phyloP scores from a whole-genome alignment of 768 basidiomycete species.

The Leccinum barrowsii region DNA sequence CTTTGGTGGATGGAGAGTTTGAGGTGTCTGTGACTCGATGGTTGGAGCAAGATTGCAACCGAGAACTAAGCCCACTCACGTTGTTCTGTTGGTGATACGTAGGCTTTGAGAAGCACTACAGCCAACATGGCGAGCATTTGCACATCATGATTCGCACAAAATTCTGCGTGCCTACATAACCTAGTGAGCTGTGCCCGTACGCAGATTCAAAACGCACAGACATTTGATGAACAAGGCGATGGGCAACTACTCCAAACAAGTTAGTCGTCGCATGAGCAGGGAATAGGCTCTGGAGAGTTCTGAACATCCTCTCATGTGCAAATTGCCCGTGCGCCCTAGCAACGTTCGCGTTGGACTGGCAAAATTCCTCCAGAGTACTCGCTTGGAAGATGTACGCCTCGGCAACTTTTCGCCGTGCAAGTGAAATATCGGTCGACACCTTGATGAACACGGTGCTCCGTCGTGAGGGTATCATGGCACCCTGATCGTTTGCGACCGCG shows the following conservation, averaged over 20 bases:
- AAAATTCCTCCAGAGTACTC: conserved; percentile 43
- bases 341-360: conserved; percentile 54
- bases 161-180: conserved; percentile 39
- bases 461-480: conserved; percentile 32
- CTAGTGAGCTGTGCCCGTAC: not conserved
- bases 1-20: conserved; percentile 19
- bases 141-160: conserved; percentile 54
- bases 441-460: conserved; percentile 61
- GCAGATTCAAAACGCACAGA: conserved; percentile 32
- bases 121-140: conserved; percentile 83
- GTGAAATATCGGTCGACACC: conserved; percentile 46
- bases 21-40: not conserved
- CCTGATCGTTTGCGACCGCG: conserved; percentile 13
- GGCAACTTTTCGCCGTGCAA: conserved; percentile 53
- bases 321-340: conserved; percentile 59
- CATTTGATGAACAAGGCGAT: conserved; percentile 45
- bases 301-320: conserved; percentile 71
- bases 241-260: conserved; percentile 24
- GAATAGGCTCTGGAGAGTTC: conserved; percentile 50
- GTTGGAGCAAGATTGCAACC: not conserved
- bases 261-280: conserved; percentile 28
- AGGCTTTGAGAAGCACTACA: conserved; percentile 57
- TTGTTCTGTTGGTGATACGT: conserved; percentile 7
- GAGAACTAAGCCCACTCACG: conserved; percentile 6
- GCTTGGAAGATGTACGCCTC: conserved; percentile 56